phyloP scores from a whole-genome alignment of 306 rosid species.

The Malus asiatica region DNA sequence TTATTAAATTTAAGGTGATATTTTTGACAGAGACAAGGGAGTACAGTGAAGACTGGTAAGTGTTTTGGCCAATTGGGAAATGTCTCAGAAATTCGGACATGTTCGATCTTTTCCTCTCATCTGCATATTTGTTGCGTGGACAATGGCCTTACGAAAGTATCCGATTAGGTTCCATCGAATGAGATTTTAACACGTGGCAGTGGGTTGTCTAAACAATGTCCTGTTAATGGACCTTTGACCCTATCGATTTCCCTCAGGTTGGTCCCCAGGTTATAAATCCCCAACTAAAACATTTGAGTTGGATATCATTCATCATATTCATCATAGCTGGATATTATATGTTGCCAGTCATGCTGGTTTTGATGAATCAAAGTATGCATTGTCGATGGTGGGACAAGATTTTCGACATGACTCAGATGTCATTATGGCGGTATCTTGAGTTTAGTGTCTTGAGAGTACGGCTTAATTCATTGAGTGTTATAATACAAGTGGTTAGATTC shows the following conservation, averaged over 20 bases:
- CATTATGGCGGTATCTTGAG: too few species aligned
- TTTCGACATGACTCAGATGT: too few species aligned
- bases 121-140: slow-evolving; percentile 11
- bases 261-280: neutral
- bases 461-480: too few species aligned
- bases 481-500: too few species aligned
- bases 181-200: neutral
- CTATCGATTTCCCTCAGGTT: neutral
- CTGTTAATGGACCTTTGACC: neutral
- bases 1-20: neutral
- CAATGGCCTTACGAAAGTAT: slow-evolving; percentile 3
- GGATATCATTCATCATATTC: neutral
- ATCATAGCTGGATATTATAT: too few species aligned
- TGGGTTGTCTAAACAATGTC: neutral
- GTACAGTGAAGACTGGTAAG: slow-evolving; percentile 4
- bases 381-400: neutral
- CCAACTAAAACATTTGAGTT: neutral
- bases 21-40: neutral
- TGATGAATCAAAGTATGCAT: neutral
- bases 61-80: slow-evolving; percentile 11
- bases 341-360: neutral
- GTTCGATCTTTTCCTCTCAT: slow-evolving; percentile 28
- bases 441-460: too few species aligned
- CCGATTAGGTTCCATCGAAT: neutral
- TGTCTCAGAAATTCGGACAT: slow-evolving; percentile 41